Conservation (phyloP, 2,329 filamentous ascomycete species). For the Pseudogymnoascus sp. region DNA sequence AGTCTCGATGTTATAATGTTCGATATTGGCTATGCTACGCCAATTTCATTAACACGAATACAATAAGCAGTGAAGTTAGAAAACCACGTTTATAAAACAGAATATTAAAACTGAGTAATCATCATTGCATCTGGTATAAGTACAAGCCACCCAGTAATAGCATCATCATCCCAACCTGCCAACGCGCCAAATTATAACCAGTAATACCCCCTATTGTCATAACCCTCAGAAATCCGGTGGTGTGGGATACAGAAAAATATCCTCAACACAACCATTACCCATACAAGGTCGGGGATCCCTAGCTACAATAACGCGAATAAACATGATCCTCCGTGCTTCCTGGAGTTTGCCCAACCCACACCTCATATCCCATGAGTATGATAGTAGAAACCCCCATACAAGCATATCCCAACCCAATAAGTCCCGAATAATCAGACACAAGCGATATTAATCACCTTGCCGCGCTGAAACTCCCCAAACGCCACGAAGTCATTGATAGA, state of each 20-base stretch:
- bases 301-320: slow-evolving; percentile 8
- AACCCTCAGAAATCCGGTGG: slow-evolving; percentile 9
- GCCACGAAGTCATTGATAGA: slow-evolving; percentile 7
- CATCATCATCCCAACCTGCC: slow-evolving; percentile 8
- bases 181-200: slow-evolving; percentile 11
- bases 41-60: not conserved
- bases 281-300: slow-evolving; percentile 8
- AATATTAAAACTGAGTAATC: slow-evolving; percentile 8
- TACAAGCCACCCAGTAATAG: slow-evolving; percentile 10
- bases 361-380: slow-evolving; percentile 7
- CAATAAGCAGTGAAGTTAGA: not conserved
- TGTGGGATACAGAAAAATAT: not conserved
- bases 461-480: slow-evolving; percentile 8
- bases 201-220: slow-evolving; percentile 5
- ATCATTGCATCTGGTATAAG: slow-evolving; percentile 11
- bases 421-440: slow-evolving; percentile 8
- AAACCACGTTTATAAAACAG: not conserved
- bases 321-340: slow-evolving; percentile 8
- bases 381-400: slow-evolving; percentile 8
- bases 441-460: slow-evolving; percentile 2
- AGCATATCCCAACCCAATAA: not conserved
- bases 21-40: not conserved
- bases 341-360: slow-evolving; percentile 6
- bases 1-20: not conserved
- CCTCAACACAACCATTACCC: slow-evolving; percentile 9